Evolutionary conservation across 257 asterid genomes (phyloP).

Genomic region (Nyctanthes arbortristis): DNA sequence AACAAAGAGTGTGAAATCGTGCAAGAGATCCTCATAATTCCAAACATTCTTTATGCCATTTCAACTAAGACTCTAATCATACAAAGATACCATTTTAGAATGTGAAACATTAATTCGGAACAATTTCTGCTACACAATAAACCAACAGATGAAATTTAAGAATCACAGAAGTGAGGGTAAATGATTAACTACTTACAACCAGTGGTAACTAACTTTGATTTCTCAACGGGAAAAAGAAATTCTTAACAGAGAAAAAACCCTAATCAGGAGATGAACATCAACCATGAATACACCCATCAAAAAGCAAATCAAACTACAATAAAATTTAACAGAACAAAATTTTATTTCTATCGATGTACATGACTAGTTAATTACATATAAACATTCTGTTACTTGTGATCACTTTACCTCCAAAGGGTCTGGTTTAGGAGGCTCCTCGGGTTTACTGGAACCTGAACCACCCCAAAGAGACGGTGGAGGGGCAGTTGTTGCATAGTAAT

Average conservation of each 20-base stretch:
- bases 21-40: too few species aligned
- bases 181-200: neutral
- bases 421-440: slow-evolving; percentile 34
- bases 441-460: slow-evolving; percentile 33
- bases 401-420: slow-evolving; percentile 59
- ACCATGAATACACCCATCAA: neutral
- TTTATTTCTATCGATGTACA: neutral
- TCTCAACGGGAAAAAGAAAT: neutral
- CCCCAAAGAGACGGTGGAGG: slow-evolving; percentile 69
- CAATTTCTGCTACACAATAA: neutral
- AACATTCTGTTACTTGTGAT: slow-evolving; percentile 1
- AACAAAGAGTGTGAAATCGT: too few species aligned
- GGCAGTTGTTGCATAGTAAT: slow-evolving; percentile 77
- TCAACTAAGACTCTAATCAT: too few species aligned
- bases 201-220: neutral
- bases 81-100: too few species aligned
- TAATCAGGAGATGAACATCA: slow-evolving; percentile 1
- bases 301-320: neutral
- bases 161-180: neutral
- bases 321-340: neutral
- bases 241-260: neutral
- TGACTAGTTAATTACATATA: neutral
- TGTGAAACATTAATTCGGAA: too few species aligned
- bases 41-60: too few species aligned
- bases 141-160: neutral